Percentiles rank a stretch among this genome's conserved stretches.
These are phyloP conservation scores for Aspergillus wentii DNA, from an alignment of 495 filamentous ascomycete species.

Conservation along the genomic window DNA sequence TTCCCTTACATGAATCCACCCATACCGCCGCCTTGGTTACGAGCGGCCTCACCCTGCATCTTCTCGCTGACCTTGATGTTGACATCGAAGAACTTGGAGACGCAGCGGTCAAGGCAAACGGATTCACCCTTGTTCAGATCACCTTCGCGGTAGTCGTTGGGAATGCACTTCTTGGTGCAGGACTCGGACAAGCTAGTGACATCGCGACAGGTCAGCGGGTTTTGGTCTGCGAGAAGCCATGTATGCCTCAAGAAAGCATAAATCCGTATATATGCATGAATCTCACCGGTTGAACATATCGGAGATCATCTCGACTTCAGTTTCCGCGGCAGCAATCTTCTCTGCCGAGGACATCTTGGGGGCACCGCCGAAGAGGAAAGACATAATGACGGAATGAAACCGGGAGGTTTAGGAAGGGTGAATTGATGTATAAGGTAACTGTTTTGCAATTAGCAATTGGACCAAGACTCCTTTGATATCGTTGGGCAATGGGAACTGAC, in stretches of 20 bases:
- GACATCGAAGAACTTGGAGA: conserved; percentile 96
- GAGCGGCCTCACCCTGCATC: conserved; percentile 64
- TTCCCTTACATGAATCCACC: conserved; percentile 48
- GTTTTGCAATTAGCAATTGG: too few relatives aligned
- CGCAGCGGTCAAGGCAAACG: conserved; percentile 94
- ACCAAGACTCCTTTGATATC: too few relatives aligned
- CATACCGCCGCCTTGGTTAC: conserved; percentile 42
- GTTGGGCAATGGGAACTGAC: too few relatives aligned
- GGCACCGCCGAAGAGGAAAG: conserved; percentile 82
- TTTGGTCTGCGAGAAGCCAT: too few relatives aligned
- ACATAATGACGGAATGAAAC: conserved; percentile 85
- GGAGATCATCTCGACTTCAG: conserved; percentile 85
- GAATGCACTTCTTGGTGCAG: conserved; percentile 90
- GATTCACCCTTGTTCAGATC: conserved; percentile 98
- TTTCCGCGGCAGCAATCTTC: conserved; percentile 92
- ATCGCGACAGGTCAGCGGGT: too few relatives aligned
- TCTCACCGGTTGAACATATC: conserved; percentile 93
- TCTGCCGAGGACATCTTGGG: conserved; percentile 89
- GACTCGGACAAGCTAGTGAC: conserved; percentile 72
- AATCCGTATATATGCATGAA: neutral
- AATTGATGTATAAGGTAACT: conserved; percentile 1
- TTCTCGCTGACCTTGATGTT: conserved; percentile 88
- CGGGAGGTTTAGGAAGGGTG: conserved; percentile 3
- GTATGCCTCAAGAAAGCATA: too few relatives aligned
- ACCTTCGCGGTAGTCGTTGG: conserved; percentile 82